These are phyloP conservation scores for Aspergillus fijiensis DNA, from an alignment of 2,329 filamentous ascomycete genomes.

Conservation along the genomic window DNA sequence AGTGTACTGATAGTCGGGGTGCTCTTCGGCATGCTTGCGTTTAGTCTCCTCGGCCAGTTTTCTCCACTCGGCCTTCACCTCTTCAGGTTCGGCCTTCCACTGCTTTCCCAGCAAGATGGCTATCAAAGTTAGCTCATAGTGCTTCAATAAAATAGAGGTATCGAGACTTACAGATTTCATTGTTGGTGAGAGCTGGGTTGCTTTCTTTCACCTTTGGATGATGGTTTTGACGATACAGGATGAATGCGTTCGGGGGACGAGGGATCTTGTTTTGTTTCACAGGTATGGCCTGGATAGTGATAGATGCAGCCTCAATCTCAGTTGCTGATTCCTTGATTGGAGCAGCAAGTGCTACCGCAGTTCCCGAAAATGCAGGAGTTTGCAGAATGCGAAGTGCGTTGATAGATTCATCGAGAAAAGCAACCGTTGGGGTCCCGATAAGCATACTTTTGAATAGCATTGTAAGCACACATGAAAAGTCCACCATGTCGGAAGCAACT, in stretches of 20 bases:
- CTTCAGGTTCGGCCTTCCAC: conserved; percentile 28
- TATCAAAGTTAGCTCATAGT: too few species aligned
- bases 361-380: conserved; percentile 26
- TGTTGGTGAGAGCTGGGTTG: conserved; percentile 46
- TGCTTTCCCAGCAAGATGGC: too few species aligned
- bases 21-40: conserved; percentile 38
- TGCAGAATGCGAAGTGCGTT: conserved; percentile 33
- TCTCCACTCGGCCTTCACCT: conserved; percentile 40
- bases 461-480: too few species aligned
- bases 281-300: not conserved
- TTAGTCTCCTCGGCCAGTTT: conserved; percentile 41
- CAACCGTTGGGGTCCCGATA: too few species aligned
- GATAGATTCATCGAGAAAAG: conserved; percentile 15
- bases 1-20: conserved; percentile 49
- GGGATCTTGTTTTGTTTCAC: conserved; percentile 38
- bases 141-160: not conserved
- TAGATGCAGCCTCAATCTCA: conserved; percentile 4
- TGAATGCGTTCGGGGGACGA: conserved; percentile 49
- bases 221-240: conserved; percentile 46
- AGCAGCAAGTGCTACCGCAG: conserved; percentile 23
- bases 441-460: too few species aligned
- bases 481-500: too few species aligned
- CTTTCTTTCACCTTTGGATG: conserved; percentile 38
- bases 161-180: conserved; percentile 44
- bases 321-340: conserved; percentile 10